Conservation (phyloP, 2,329 filamentous ascomycete genomes). For the Trichoderma breve region DNA sequence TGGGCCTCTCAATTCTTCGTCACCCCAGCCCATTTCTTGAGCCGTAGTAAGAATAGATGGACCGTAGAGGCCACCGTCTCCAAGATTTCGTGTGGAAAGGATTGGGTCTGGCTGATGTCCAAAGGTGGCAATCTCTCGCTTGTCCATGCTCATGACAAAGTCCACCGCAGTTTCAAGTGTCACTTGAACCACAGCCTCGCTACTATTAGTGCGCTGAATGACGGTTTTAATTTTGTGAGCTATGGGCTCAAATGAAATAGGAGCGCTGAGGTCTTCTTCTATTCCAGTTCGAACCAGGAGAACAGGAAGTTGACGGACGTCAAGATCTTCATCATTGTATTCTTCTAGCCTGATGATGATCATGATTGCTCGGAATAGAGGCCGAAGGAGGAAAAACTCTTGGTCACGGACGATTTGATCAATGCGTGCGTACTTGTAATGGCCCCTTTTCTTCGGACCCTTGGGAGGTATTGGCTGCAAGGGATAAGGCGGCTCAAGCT, state of each 20-base stretch:
- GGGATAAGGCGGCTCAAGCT: background rate
- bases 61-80: background rate
- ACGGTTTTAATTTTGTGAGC: background rate
- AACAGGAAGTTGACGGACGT: conserved; percentile 3
- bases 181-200: background rate
- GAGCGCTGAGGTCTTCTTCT: conserved; percentile 9
- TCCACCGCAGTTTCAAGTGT: background rate
- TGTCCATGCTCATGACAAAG: background rate
- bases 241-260: conserved; percentile 17
- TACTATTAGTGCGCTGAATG: background rate
- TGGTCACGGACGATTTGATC: background rate
- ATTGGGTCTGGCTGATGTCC: background rate
- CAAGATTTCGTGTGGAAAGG: background rate
- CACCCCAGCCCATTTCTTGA: background rate
- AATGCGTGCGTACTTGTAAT: background rate
- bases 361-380: background rate
- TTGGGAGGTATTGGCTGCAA: background rate
- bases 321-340: background rate
- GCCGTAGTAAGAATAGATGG: background rate
- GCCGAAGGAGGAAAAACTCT: background rate
- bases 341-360: background rate
- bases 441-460: background rate
- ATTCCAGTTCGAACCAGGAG: conserved; percentile 9
- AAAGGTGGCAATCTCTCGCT: background rate
- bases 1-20: background rate